Conservation (phyloP, 31 red algal species). For the Porphyra umbilicalis region DNA sequence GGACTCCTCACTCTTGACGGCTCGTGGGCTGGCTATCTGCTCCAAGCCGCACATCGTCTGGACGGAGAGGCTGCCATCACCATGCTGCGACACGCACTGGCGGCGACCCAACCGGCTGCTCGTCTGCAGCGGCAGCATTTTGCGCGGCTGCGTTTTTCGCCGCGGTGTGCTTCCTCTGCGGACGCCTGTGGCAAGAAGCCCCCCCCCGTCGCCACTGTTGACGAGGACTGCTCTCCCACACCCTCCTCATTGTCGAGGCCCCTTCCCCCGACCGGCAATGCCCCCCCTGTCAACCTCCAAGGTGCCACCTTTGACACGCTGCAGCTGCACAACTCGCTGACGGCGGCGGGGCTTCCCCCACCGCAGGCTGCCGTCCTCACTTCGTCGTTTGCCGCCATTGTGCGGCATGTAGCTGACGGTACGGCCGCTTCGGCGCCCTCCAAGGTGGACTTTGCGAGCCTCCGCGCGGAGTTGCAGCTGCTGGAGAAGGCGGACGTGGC, state of each 20-base stretch:
- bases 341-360: neutral
- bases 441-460: conserved; percentile 26
- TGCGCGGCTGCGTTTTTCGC: neutral
- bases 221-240: neutral
- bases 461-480: conserved; percentile 25
- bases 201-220: neutral
- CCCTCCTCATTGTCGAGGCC: neutral
- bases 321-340: neutral
- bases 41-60: too few relatives aligned
- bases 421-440: conserved; percentile 10
- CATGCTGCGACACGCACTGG: neutral
- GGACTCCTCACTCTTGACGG: too few relatives aligned
- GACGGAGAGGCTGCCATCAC: too few relatives aligned
- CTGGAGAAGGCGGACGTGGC: conserved; percentile 32
- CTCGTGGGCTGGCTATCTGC: too few relatives aligned
- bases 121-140: neutral
- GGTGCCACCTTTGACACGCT: neutral
- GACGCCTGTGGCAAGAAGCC: neutral
- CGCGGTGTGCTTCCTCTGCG: neutral
- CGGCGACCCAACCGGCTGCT: neutral
- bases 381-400: conserved; percentile 3
- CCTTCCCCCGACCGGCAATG: neutral
- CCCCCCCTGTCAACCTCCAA: neutral
- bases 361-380: conserved; percentile 24
- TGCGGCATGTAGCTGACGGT: conserved; percentile 3